phyloP scores from a whole-genome alignment of 2,329 filamentous ascomycete genomes.

The Colletotrichum sidae region DNA sequence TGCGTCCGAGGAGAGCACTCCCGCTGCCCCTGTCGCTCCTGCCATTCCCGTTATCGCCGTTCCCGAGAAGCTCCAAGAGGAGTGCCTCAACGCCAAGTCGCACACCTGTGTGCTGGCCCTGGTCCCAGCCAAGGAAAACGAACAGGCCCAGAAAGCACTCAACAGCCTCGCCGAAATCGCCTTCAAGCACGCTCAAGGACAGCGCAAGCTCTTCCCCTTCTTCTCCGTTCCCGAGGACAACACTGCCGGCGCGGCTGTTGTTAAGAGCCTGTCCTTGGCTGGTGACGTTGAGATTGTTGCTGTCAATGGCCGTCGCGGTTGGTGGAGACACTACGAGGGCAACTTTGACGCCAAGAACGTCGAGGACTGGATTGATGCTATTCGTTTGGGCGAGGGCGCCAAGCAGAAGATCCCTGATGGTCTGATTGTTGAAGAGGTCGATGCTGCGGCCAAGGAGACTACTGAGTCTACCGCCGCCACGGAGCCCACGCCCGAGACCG shows the following conservation, averaged over 20 bases:
- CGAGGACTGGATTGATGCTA: constrained; percentile 90
- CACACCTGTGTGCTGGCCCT: constrained; percentile 86
- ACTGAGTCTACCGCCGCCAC: constrained; percentile 32
- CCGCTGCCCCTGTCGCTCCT: constrained; percentile 55
- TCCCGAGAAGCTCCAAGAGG: constrained; percentile 71
- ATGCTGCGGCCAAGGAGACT: constrained; percentile 21
- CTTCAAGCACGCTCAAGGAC: constrained; percentile 76
- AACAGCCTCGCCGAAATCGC: constrained; percentile 77
- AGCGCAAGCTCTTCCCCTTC: constrained; percentile 83
- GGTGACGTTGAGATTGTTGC: constrained; percentile 79
- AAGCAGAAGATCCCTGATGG: constrained; percentile 80
- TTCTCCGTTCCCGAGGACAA: constrained; percentile 73
- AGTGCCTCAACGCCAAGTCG: constrained; percentile 81
- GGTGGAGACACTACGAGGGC: constrained; percentile 82
- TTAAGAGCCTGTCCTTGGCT: constrained; percentile 71
- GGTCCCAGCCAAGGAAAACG: constrained; percentile 63
- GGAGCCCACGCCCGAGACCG: constrained; percentile 26
- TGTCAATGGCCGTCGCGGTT: constrained; percentile 84
- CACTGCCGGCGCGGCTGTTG: constrained; percentile 52
- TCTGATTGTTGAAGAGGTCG: constrained; percentile 56
- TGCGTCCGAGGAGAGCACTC: constrained; percentile 44
- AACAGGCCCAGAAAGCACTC: constrained; percentile 68
- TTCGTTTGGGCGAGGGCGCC: constrained; percentile 86
- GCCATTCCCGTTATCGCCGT: constrained; percentile 75
- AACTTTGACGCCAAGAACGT: constrained; percentile 71